Evolutionary conservation across 768 basidiomycete genomes (phyloP).

Genomic region (Boletellus emodensis): DNA sequence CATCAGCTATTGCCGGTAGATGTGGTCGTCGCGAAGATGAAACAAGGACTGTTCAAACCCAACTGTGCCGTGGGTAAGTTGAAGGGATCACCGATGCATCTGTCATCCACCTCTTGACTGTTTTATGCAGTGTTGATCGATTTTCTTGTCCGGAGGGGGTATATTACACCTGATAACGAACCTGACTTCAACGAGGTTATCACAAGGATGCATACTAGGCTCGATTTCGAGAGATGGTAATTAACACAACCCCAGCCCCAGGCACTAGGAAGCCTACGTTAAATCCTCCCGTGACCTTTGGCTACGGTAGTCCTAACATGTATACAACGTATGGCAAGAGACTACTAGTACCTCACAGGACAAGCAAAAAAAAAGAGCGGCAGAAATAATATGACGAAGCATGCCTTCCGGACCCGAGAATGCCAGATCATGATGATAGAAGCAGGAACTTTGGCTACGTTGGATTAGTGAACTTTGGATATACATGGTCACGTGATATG

Average conservation of each 20-base stretch:
- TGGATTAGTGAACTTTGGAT: background rate
- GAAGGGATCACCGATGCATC: background rate
- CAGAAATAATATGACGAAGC: background rate
- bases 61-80: constrained; percentile 82
- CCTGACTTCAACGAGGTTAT: constrained; percentile 74
- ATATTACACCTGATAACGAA: constrained; percentile 86
- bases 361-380: too few relatives aligned
- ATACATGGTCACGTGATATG: constrained; percentile 9
- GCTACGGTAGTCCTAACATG: too few relatives aligned
- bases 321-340: too few relatives aligned
- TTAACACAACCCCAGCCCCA: background rate
- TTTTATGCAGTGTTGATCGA: constrained; percentile 73
- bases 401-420: background rate
- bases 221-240: constrained; percentile 58
- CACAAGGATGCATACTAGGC: constrained; percentile 68
- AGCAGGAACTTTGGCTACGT: background rate
- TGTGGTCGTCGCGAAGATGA: constrained; percentile 61
- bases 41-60: constrained; percentile 77
- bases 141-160: constrained; percentile 82
- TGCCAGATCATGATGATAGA: too few relatives aligned
- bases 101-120: constrained; percentile 1
- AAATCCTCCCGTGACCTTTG: too few relatives aligned
- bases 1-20: constrained; percentile 62
- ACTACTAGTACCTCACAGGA: too few relatives aligned
- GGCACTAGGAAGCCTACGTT: too few relatives aligned